phyloP scores from a whole-genome alignment of 164 flowering plant genomes.

The Macadamia tetraphylla region DNA sequence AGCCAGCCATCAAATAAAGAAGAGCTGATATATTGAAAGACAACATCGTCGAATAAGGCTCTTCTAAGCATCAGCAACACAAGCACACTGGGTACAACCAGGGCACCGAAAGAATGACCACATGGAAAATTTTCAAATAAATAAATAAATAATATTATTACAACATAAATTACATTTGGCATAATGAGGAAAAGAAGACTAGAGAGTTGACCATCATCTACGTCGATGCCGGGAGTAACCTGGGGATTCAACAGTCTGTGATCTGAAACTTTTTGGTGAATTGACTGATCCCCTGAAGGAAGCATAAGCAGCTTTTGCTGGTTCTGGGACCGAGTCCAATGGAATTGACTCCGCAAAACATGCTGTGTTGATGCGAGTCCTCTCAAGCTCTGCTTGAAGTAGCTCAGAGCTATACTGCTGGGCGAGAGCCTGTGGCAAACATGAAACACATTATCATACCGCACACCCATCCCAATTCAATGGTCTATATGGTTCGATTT shows the following conservation, averaged over 20 bases:
- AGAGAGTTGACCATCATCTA: constrained; percentile 29
- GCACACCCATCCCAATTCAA: no score
- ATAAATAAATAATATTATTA: constrained; percentile 2
- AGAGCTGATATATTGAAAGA: neutral
- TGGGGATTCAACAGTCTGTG: constrained; percentile 53
- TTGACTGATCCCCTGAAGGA: constrained; percentile 59
- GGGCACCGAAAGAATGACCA: constrained; percentile 3
- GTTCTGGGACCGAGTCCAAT: constrained; percentile 65
- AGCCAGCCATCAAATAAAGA: neutral
- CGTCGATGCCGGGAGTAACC: constrained; percentile 59
- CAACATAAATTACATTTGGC: constrained; percentile 15
- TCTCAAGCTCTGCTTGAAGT: constrained; percentile 81
- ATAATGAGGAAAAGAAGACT: neutral
- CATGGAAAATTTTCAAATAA: no score
- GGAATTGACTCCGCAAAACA: constrained; percentile 81
- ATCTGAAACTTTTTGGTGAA: constrained; percentile 56
- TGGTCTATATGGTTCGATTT: no score
- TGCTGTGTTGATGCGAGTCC: constrained; percentile 87
- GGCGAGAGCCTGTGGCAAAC: constrained; percentile 66
- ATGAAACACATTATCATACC: constrained; percentile 2
- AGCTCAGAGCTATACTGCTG: constrained; percentile 87
- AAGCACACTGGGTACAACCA: neutral
- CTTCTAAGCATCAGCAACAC: neutral
- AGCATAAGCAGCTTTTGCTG: constrained; percentile 57
- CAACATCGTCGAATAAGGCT: neutral